phyloP scores from a whole-genome alignment of 2,329 filamentous ascomycete genomes.

The Pseudocercospora macadamiae region DNA sequence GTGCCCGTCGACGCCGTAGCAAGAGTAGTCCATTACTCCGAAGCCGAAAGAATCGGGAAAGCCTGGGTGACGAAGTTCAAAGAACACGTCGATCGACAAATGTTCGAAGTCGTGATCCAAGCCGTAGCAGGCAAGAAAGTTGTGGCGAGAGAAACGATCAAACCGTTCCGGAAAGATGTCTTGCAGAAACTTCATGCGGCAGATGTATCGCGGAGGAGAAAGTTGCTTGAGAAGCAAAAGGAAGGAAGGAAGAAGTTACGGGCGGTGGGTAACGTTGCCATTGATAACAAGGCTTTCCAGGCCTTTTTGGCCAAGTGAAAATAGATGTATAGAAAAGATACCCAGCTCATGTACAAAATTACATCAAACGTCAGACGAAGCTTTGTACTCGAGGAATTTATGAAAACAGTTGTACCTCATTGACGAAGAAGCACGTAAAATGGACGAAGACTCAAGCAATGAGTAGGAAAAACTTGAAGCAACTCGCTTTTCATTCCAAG shows the following conservation, averaged over 20 bases:
- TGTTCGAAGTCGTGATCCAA: conserved; percentile 97
- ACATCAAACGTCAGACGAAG: no score
- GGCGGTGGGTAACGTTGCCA: conserved; percentile 84
- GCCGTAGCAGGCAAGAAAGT: conserved; percentile 81
- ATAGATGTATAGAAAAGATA: background rate
- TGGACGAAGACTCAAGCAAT: background rate
- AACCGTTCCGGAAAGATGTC: conserved; percentile 95
- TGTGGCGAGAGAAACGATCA: conserved; percentile 89
- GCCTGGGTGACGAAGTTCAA: conserved; percentile 96
- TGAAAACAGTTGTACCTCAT: no score
- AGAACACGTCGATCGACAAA: conserved; percentile 91
- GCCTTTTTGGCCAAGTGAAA: conserved; percentile 79
- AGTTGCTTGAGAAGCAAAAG: conserved; percentile 95
- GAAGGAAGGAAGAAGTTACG: conserved; percentile 87
- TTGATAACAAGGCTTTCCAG: conserved; percentile 94
- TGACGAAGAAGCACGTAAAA: no score
- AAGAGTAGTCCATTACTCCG: conserved; percentile 82
- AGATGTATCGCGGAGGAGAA: conserved; percentile 79
- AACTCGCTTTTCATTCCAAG: background rate
- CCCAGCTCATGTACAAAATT: background rate
- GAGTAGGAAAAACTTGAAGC: background rate
- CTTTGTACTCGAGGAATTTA: no score
- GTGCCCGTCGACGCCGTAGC: conserved; percentile 90
- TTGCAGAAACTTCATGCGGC: conserved; percentile 89
- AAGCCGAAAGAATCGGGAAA: conserved; percentile 78